Conservation (phyloP, 106 monocot genomes). For the Agapanthus africanus region DNA sequence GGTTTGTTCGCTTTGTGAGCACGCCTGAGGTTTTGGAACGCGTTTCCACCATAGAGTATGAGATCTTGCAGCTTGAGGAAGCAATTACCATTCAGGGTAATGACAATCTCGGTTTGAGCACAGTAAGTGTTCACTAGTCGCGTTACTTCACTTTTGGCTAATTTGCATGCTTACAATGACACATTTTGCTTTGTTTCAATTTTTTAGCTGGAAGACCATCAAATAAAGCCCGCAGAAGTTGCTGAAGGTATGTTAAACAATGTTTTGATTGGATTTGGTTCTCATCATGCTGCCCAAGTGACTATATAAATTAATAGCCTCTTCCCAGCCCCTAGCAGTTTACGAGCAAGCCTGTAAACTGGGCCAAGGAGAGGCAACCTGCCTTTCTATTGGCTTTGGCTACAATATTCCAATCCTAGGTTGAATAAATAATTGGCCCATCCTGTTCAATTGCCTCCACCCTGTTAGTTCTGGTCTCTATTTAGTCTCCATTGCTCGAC, state of each 20-base stretch:
- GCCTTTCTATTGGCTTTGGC: too few species aligned
- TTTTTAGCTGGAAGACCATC: slow-evolving; percentile 42
- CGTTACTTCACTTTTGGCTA: neutral
- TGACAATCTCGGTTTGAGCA: slow-evolving; percentile 23
- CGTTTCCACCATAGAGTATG: slow-evolving; percentile 49
- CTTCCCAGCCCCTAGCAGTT: too few species aligned
- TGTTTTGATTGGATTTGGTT: too few species aligned
- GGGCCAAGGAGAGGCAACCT: too few species aligned
- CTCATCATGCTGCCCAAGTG: too few species aligned
- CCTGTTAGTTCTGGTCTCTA: too few species aligned
- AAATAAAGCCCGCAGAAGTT: slow-evolving; percentile 18
- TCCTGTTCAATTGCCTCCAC: too few species aligned
- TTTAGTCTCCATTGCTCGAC: too few species aligned
- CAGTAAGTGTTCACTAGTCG: slow-evolving; percentile 21
- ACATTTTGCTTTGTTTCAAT: neutral
- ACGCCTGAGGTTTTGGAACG: slow-evolving; percentile 66
- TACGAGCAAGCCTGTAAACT: too few species aligned
- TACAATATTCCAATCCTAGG: too few species aligned
- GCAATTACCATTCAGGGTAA: slow-evolving; percentile 48
- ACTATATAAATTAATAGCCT: too few species aligned
- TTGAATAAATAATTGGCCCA: too few species aligned
- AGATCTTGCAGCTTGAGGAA: slow-evolving; percentile 58
- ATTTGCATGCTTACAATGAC: neutral
- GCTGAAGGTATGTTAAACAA: slow-evolving; percentile 14
- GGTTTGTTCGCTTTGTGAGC: slow-evolving; percentile 77